Base-by-base conservation (phyloP, 2,329 filamentous ascomycete genomes). In the Arthrobotrys megalospora region DNA sequence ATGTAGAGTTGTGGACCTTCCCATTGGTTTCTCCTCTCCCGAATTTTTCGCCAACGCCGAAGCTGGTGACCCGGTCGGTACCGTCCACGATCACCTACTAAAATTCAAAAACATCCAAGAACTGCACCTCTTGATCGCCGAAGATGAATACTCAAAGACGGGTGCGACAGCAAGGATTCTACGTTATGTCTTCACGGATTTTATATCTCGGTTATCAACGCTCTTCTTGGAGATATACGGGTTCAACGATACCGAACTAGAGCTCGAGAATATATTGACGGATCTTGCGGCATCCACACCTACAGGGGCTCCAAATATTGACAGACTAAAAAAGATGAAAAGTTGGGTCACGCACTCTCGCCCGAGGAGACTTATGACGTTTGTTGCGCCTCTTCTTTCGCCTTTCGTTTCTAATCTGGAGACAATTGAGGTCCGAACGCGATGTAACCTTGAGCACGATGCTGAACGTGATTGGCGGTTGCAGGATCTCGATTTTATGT, bases 161-260 rank as follows among this genome's bases (percentile, higher is more conserved):
- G 32, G 50, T n/a, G 36, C 32, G 11, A 70, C 58, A n/a, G 38
- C 21, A 6, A 16, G 12, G 32, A n/a, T 77, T 11, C 43, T 71
- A 1, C 38, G 48, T 3, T 66, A 53, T 34, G 41, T 77, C 4
- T 55, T 71, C 12, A 48, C 16, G 4, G 12, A 67, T 34, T 43
- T 63, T 21, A 14, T 47, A 24, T 34, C 38, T 3, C 63, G 36
- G 8, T 16, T 77, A 19, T 77, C 73, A 16, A 52, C 50, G 10
- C 48, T 77, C 7, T 70, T 71, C 24, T 21, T 77, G n/a, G 73
- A 77, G 32, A 60, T 77, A 41, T 43, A 62, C 36, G 24, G 50
- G 16, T 41, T 19, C n/a, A 12, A 48, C 2, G 6, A 10, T 7
- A 58, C 19, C 19, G 24, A 41, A 7, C 41, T 8, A 8, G 34